A percentile compares a stretch with the other conserved stretches of the same genome.
Conservation (phyloP, 2,329 filamentous ascomycete species). For the Phyllosticta paracitricarpa region DNA sequence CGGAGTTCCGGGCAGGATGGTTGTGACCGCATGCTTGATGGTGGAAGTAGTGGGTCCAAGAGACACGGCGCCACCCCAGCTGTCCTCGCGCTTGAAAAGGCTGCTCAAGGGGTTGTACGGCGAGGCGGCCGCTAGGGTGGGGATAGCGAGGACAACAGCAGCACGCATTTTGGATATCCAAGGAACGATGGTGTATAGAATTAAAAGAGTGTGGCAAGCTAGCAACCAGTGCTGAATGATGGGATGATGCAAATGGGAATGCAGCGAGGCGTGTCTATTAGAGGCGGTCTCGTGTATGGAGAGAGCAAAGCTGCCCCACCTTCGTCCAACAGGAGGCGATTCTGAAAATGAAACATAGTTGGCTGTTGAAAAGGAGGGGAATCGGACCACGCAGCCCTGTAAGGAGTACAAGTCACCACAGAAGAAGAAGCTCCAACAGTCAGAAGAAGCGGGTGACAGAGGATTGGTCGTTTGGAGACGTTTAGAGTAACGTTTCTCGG, state of each 20-base stretch:
- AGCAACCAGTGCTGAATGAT: not conserved
- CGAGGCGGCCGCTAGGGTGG: not conserved
- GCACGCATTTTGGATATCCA: not conserved
- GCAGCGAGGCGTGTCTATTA: not conserved
- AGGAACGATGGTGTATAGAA: not conserved
- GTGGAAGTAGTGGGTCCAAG: conserved; percentile 28
- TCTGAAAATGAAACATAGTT: not conserved
- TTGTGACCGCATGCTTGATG: conserved; percentile 32
- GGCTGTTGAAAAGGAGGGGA: not conserved
- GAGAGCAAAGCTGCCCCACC: not conserved
- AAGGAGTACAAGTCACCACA: not conserved
- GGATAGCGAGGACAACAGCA: not conserved
- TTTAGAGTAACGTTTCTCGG: not conserved
- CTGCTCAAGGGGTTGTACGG: not conserved
- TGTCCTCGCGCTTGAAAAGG: conserved; percentile 16
- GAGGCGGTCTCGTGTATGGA: not conserved
- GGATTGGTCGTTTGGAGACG: not conserved
- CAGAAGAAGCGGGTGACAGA: not conserved
- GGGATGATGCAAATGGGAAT: not conserved
- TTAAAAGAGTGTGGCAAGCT: not conserved
- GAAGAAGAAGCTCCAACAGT: not conserved
- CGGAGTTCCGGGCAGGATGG: conserved; percentile 30
- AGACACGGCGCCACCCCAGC: conserved; percentile 31
- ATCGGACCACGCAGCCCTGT: not conserved
- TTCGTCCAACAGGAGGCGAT: not conserved